Conservation (phyloP, 176 grass and related monocot species). For the Juncus effusus region DNA sequence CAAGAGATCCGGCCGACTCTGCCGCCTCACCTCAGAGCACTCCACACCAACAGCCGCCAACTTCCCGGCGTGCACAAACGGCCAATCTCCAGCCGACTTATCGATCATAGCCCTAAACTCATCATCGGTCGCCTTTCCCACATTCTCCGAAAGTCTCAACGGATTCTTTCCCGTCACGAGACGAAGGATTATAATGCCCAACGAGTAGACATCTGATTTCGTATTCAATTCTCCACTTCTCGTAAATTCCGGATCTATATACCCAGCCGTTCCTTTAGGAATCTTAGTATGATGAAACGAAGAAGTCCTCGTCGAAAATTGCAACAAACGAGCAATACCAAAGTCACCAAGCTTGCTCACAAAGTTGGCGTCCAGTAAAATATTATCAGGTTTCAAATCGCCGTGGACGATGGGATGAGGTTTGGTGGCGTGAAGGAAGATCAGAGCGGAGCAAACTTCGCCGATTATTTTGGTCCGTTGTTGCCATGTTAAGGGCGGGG, state of each 20-base stretch:
- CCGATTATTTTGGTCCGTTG: slow-evolving; percentile 39
- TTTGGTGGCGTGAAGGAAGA: slow-evolving; percentile 49
- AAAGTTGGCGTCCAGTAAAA: slow-evolving; percentile 57
- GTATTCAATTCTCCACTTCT: slow-evolving; percentile 35
- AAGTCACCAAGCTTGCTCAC: slow-evolving; percentile 54
- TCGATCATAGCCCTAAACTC: slow-evolving; percentile 36
- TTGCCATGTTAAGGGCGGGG: slow-evolving; percentile 44
- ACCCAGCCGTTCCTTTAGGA: slow-evolving; percentile 42
- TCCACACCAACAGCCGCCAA: slow-evolving; percentile 39
- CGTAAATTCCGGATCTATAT: slow-evolving; percentile 49
- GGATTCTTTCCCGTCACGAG: slow-evolving; percentile 38
- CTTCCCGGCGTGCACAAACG: slow-evolving; percentile 39
- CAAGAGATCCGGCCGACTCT: slow-evolving; percentile 27
- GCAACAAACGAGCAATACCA: slow-evolving; percentile 39
- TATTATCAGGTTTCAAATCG: slow-evolving; percentile 53
- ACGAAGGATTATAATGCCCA: slow-evolving; percentile 52
- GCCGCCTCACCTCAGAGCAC: slow-evolving; percentile 28
- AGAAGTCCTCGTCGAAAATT: slow-evolving; percentile 34
- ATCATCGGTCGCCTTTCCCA: slow-evolving; percentile 35
- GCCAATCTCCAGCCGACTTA: slow-evolving; percentile 51
- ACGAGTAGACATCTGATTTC: slow-evolving; percentile 44
- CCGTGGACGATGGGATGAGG: slow-evolving; percentile 51
- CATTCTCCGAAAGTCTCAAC: slow-evolving; percentile 23
- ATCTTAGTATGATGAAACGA: slow-evolving; percentile 28
- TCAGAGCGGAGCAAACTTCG: slow-evolving; percentile 50